Percentiles rank a stretch among this genome's conserved stretches.
These are phyloP conservation scores for Kodamaea jinghongensis DNA, from an alignment of 805 yeast species.

Conservation along the genomic window DNA sequence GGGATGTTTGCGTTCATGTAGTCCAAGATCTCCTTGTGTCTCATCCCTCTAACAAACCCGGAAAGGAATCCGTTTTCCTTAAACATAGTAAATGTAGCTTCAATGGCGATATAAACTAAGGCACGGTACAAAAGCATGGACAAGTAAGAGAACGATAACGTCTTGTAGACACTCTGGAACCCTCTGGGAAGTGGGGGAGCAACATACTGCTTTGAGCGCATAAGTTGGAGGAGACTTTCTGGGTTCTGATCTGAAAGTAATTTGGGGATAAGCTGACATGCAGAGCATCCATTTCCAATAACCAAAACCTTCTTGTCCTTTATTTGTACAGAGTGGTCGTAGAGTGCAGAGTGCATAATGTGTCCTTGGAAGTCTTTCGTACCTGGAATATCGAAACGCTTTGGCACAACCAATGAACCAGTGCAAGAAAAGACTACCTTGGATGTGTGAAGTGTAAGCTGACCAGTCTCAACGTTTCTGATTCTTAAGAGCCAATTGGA, in stretches of 20 bases:
- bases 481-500: slow-evolving; percentile 29
- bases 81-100: slow-evolving; percentile 33
- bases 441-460: slow-evolving; percentile 25
- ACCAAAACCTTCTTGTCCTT: slow-evolving; percentile 35
- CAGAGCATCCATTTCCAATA: slow-evolving; percentile 42
- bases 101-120: slow-evolving; percentile 27
- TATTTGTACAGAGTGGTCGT: slow-evolving; percentile 32
- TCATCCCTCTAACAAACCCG: slow-evolving; percentile 24
- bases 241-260: slow-evolving; percentile 25
- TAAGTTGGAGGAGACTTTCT: slow-evolving; percentile 28
- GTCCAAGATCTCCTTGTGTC: slow-evolving; percentile 14
- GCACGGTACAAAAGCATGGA: slow-evolving; percentile 28
- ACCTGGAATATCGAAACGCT: slow-evolving; percentile 27
- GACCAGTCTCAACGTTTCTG: slow-evolving; percentile 28
- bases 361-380: slow-evolving; percentile 33
- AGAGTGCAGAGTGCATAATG: slow-evolving; percentile 40
- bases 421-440: slow-evolving; percentile 25
- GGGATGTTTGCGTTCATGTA: slow-evolving; percentile 32
- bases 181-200: slow-evolving; percentile 29
- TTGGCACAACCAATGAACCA: slow-evolving; percentile 39
- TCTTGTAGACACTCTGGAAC: slow-evolving; percentile 19
- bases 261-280: slow-evolving; percentile 38
- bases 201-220: slow-evolving; percentile 35
- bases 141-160: slow-evolving; percentile 21
- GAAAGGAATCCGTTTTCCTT: slow-evolving; percentile 25